Conservation (phyloP, 176 grass and related monocot species). For the Avena eriantha region DNA sequence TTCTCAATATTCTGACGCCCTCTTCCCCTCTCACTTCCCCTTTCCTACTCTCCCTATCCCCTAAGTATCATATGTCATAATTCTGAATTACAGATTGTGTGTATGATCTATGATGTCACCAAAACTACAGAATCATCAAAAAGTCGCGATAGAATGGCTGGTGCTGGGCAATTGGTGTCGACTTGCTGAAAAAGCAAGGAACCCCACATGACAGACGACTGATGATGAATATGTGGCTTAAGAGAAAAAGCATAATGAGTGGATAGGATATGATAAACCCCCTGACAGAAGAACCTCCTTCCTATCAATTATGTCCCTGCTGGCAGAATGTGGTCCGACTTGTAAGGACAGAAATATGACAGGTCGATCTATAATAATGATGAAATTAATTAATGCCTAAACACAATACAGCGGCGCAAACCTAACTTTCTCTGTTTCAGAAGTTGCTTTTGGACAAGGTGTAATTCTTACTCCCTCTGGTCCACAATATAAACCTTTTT, state of each 20-base stretch:
- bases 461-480: too few species aligned
- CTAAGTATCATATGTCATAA: constrained; percentile 8
- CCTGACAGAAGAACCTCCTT: neutral
- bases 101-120: constrained; percentile 32
- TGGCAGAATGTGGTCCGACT: constrained; percentile 10
- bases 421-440: neutral
- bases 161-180: neutral
- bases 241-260: constrained; percentile 21
- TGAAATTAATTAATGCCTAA: neutral
- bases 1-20: constrained; percentile 41
- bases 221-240: constrained; percentile 3
- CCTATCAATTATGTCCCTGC: neutral
- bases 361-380: neutral
- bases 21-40: neutral
- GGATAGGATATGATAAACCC: constrained; percentile 25
- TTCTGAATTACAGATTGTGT: constrained; percentile 23
- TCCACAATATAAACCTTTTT: too few species aligned
- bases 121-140: constrained; percentile 19
- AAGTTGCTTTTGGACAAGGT: constrained; percentile 18
- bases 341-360: constrained; percentile 21
- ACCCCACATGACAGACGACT: constrained; percentile 4
- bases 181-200: neutral
- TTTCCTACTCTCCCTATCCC: neutral
- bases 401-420: neutral
- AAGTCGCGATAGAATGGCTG: neutral